A percentile compares a stretch with the other conserved stretches of the same genome.
Conservation (phyloP, 805 yeast genomes). For the Wickerhamiella galacta region DNA sequence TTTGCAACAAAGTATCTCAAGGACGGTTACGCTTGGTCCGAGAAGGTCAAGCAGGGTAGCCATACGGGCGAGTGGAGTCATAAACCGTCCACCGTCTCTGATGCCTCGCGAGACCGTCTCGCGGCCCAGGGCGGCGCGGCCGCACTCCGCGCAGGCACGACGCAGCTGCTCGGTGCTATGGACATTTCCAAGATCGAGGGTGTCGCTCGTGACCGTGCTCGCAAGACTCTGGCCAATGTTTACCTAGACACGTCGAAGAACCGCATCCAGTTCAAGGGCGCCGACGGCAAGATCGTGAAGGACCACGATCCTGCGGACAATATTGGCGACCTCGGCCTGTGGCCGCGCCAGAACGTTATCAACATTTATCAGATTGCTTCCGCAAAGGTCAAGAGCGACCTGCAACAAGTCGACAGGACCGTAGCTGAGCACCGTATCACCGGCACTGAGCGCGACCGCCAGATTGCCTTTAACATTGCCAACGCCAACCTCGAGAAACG, state of each 20-base stretch:
- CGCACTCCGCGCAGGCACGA: constrained; percentile 4
- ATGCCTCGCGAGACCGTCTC: constrained; percentile 4
- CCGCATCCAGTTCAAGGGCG: constrained; percentile 10
- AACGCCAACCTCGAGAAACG: constrained; percentile 49
- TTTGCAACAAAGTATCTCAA: constrained; percentile 20
- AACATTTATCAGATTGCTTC: constrained; percentile 16
- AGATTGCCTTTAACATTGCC: constrained; percentile 62
- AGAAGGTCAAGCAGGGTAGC: constrained; percentile 5
- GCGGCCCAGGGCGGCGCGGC: constrained; percentile 6
- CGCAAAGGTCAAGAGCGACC: constrained; percentile 16
- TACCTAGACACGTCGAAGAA: constrained; percentile 12
- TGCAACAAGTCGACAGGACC: constrained; percentile 27
- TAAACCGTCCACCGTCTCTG: constrained; percentile 4
- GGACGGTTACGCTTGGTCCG: constrained; percentile 22
- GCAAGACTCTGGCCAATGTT: constrained; percentile 15
- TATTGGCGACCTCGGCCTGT: constrained; percentile 14
- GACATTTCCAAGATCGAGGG: constrained; percentile 17
- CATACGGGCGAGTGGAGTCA: constrained; percentile 10
- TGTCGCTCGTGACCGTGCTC: constrained; percentile 20
- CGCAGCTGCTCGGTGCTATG: constrained; percentile 6
- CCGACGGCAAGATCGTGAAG: constrained; percentile 12
- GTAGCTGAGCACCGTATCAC: constrained; percentile 26
- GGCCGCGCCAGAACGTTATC: constrained; percentile 17
- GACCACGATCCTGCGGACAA: constrained; percentile 11
- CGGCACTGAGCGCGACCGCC: constrained; percentile 41